These are phyloP conservation scores for Drosera capensis DNA, from an alignment of 148 eudicot genomes.

Conservation along the genomic window DNA sequence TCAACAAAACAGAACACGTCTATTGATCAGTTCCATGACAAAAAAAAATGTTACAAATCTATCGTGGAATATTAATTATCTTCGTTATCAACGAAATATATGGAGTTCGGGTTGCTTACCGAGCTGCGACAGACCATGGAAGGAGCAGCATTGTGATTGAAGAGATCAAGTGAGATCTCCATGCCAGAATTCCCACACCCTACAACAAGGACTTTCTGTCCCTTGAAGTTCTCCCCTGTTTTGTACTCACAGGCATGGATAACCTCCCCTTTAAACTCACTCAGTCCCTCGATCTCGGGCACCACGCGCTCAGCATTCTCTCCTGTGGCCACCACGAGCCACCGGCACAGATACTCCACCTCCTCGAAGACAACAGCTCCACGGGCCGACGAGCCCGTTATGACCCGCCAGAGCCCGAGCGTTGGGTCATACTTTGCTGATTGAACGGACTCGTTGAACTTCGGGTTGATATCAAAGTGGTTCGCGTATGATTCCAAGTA, in stretches of 20 bases:
- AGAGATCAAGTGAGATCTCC: conserved; percentile 86
- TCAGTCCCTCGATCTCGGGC: conserved; percentile 64
- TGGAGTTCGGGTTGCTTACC: conserved; percentile 23
- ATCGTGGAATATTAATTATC: too few relatives aligned
- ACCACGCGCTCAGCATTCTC: conserved; percentile 68
- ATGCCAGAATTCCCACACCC: conserved; percentile 95
- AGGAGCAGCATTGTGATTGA: conserved; percentile 59
- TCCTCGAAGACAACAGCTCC: conserved; percentile 7
- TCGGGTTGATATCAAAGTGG: conserved; percentile 42
- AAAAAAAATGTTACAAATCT: too few relatives aligned
- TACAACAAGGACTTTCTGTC: conserved; percentile 63
- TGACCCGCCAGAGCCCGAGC: conserved; percentile 54
- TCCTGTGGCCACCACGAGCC: conserved; percentile 85
- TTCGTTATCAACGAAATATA: background rate
- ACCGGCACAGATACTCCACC: conserved; percentile 75
- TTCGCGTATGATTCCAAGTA: conserved; percentile 66
- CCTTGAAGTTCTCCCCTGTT: conserved; percentile 48
- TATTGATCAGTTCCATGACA: background rate
- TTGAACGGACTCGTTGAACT: conserved; percentile 52
- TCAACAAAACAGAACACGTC: background rate
- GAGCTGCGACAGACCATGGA: conserved; percentile 70
- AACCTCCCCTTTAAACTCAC: conserved; percentile 50
- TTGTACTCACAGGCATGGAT: conserved; percentile 64
- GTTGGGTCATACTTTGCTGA: conserved; percentile 55
- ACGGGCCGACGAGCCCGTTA: conserved; percentile 15